phyloP scores from a whole-genome alignment of 2,329 filamentous ascomycete species.

The Juglanconis oblonga region DNA sequence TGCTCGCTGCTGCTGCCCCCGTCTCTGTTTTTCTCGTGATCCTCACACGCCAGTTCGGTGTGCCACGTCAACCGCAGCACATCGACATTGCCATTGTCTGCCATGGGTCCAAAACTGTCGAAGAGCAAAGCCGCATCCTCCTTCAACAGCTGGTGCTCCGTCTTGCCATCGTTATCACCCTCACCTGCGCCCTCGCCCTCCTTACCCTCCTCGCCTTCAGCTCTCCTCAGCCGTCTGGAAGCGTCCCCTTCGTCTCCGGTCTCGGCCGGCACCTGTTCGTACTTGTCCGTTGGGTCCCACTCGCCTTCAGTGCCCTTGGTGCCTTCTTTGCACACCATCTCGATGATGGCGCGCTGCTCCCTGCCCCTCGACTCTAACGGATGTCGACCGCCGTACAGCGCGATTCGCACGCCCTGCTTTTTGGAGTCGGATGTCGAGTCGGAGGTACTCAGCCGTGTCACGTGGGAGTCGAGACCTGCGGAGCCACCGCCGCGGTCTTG shows the following conservation, averaged over 20 bases:
- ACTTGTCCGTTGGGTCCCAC: conserved; percentile 51
- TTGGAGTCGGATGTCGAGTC: conserved; percentile 62
- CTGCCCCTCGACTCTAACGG: conserved; percentile 51
- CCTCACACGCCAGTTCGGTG: conserved; percentile 83
- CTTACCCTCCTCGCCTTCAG: conserved; percentile 24
- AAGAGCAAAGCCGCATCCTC: conserved; percentile 68
- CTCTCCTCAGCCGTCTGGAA: conserved; percentile 14
- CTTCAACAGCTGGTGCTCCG: conserved; percentile 52
- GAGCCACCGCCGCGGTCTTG: conserved; percentile 52
- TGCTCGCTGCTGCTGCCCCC: conserved; percentile 42
- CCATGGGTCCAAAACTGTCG: conserved; percentile 65
- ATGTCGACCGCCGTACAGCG: conserved; percentile 60
- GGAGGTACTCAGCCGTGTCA: conserved; percentile 63
- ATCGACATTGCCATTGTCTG: conserved; percentile 52
- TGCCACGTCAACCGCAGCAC: conserved; percentile 78
- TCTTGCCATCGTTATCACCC: conserved; percentile 28
- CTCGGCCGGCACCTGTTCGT: conserved; percentile 31
- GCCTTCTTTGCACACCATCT: conserved; percentile 77
- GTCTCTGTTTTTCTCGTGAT: conserved; percentile 35
- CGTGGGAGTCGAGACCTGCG: conserved; percentile 57
- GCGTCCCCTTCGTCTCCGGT: conserved; percentile 17
- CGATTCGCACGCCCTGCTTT: conserved; percentile 69
- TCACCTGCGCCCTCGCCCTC: conserved; percentile 17
- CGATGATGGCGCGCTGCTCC: conserved; percentile 74
- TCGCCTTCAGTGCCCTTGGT: conserved; percentile 73